Percentiles rank a stretch among this genome's conserved stretches.
Evolutionary conservation across 805 yeast genomes (phyloP).

Genomic region (Candida maesae): DNA sequence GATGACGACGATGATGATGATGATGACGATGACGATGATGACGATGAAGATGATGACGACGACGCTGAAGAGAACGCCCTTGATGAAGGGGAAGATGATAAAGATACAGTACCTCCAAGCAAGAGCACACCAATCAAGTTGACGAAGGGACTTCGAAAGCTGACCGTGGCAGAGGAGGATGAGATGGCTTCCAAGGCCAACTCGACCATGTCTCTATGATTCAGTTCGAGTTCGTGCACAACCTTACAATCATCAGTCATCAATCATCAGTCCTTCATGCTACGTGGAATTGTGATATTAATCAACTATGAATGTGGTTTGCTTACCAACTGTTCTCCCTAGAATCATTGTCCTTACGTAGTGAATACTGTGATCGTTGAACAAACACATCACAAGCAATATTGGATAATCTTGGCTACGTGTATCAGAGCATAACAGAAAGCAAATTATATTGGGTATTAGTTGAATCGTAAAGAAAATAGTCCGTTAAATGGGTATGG

Average conservation of each 20-base stretch:
- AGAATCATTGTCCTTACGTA: too few species aligned
- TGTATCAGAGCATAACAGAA: too few species aligned
- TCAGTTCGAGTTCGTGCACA: too few species aligned
- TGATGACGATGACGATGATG: constrained; percentile 17
- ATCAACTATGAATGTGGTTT: too few species aligned
- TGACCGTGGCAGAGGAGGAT: constrained; percentile 26
- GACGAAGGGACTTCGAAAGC: constrained; percentile 25
- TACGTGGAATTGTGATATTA: not conserved
- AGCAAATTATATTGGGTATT: too few species aligned
- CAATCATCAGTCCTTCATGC: not conserved
- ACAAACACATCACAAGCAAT: too few species aligned
- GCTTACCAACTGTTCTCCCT: too few species aligned
- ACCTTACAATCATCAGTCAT: too few species aligned
- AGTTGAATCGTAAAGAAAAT: not conserved
- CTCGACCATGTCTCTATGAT: constrained; percentile 6
- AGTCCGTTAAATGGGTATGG: constrained; percentile 8
- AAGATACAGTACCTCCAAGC: constrained; percentile 1
- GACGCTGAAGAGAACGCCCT: constrained; percentile 16
- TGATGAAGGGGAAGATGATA: constrained; percentile 11
- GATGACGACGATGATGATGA: constrained; percentile 17
- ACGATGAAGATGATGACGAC: constrained; percentile 19
- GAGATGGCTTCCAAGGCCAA: constrained; percentile 5
- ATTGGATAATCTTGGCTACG: too few species aligned
- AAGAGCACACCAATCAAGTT: constrained; percentile 10
- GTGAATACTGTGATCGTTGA: too few species aligned